These are phyloP conservation scores for Aspergillus ellipticus DNA, from an alignment of 495 filamentous ascomycete genomes.

Conservation along the genomic window DNA sequence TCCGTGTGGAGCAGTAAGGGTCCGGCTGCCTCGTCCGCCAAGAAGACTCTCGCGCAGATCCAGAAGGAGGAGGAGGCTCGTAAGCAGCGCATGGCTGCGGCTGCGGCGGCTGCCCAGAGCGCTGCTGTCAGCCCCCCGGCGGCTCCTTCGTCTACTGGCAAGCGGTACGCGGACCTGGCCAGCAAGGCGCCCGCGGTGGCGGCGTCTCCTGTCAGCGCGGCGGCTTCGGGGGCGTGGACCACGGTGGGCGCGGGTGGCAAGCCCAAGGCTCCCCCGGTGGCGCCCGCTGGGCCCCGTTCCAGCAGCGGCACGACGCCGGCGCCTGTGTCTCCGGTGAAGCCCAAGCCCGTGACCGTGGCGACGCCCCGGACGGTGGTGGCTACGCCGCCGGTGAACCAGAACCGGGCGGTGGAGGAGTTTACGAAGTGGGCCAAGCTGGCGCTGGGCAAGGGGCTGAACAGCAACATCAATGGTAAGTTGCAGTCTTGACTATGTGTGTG, in stretches of 20 bases:
- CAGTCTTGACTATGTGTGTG: background rate
- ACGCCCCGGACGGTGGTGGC: conserved; percentile 32
- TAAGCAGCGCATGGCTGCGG: conserved; percentile 65
- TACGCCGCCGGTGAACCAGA: conserved; percentile 41
- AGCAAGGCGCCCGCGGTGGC: conserved; percentile 64
- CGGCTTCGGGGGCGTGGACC: conserved; percentile 70
- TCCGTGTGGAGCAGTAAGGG: conserved; percentile 66
- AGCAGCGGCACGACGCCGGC: conserved; percentile 46
- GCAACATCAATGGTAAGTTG: conserved; percentile 55
- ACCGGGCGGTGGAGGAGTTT: conserved; percentile 78
- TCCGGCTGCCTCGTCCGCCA: conserved; percentile 48
- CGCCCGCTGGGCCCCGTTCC: conserved; percentile 53
- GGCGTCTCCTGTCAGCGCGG: conserved; percentile 32
- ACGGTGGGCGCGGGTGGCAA: conserved; percentile 96
- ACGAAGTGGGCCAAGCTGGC: conserved; percentile 83
- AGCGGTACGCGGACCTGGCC: conserved; percentile 94
- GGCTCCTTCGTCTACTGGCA: conserved; percentile 56
- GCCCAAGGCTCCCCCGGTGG: conserved; percentile 66
- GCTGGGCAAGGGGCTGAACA: conserved; percentile 58
- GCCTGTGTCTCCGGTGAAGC: conserved; percentile 36
- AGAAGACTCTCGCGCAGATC: conserved; percentile 94
- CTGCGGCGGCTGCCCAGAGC: conserved; percentile 44
- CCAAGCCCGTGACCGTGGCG: conserved; percentile 36
- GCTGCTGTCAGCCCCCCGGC: conserved; percentile 43
- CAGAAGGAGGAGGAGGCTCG: conserved; percentile 93